Evolutionary conservation across 306 rosid genomes (phyloP), one percentile per base, ranked within the genome.

Genomic region (Cicer judaicum): DNA sequence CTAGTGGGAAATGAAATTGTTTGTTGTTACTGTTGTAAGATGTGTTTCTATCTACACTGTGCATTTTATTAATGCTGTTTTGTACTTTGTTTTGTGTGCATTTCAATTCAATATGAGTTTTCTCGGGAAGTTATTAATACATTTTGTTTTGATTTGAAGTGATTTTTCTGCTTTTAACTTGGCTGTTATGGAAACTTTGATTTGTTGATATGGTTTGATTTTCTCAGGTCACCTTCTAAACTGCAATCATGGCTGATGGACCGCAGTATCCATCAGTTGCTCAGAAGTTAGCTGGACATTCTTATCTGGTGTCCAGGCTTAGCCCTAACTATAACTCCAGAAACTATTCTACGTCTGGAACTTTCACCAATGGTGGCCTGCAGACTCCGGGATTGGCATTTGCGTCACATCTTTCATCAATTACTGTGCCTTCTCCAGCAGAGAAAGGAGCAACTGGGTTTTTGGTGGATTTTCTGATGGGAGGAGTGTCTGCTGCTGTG

Each of bases 401-500:
- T 12, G 64, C 70, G 14, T 83, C 90, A 0, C 73, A 68, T 48
- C 0, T 80, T 63, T 74, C 83, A 52, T 75, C 85, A 0, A 16
- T 92, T 60, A 68, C 76, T 24, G 91, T 43, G 16, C 87, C 83
- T 43, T 89, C 98, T 56, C 98, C 98, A 0, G 50, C 84, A 2
- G 98, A 92, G 88, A 88, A 87, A 82, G 93, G 96, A 60, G 75
- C 65, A 1, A 11, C 75, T 75, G 87, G 62, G 1, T 92, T 92
- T 83, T 21, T 83, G 1, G 63, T 86, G 7, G 96, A 92, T 81
- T 92, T 92, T 65, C 83, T 92, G 70, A 92, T 92, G 98, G 98
- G 98, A 47, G 98, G 98, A 80, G 98, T 88, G 1, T 90, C 96
- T 83, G 98, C 98, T 56, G 96, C 98, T 70, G 94, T 92, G 19